Base-by-base conservation (phyloP, 2,329 filamentous ascomycete genomes). In the Monosporascus sp. region DNA sequence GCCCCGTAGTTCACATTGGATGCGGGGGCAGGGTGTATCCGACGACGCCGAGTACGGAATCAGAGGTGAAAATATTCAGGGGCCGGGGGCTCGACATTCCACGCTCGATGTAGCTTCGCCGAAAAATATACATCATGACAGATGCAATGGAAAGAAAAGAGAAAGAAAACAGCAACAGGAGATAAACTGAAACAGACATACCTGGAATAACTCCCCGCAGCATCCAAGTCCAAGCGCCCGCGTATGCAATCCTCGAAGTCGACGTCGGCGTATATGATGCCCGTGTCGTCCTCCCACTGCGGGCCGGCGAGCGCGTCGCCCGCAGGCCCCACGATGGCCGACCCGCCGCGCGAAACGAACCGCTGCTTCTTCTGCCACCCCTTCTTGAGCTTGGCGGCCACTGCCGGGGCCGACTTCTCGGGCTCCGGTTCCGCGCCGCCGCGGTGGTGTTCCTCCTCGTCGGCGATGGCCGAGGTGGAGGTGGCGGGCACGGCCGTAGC, bases 161-260 rank as follows among this genome's bases (percentile, higher is more conserved):
- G 47, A 27, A 27, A 5, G n/a, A 7, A 48, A 25, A 20, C 24
- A 17, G 11, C 1, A 11, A 14, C 11, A 14, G 27, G 27, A 14
- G 11, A 31, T 9, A 31, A 14, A 3, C 3, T 3, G 8, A 14
- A 31, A 31, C 9, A 14, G 27, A 56, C 85, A 57, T 80, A 88
- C 67, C 90, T 80, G 2, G 90, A 92, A 69, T 96, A 96, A 65
- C 87, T 91, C 0, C 92, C 92, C 2, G 84, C 90, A 38, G 89
- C 84, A 73, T 96, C 92, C 47, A 96, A 68, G 68, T 96, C 91
- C 58, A 96, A 68, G 50, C 90, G 76, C 0, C 91, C 92, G 9
- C 89, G 78, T 59, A 91, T 82, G 62, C 92, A 96, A 60, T 96
- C 90, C 47, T 95, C 88, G 63, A 97, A 87, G 64, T 97, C 90